Evolutionary conservation across 1,139 yeast genomes (phyloP), one percentile per base, ranked within the genome.

Genomic region (Sugiyamaella castrensis): DNA sequence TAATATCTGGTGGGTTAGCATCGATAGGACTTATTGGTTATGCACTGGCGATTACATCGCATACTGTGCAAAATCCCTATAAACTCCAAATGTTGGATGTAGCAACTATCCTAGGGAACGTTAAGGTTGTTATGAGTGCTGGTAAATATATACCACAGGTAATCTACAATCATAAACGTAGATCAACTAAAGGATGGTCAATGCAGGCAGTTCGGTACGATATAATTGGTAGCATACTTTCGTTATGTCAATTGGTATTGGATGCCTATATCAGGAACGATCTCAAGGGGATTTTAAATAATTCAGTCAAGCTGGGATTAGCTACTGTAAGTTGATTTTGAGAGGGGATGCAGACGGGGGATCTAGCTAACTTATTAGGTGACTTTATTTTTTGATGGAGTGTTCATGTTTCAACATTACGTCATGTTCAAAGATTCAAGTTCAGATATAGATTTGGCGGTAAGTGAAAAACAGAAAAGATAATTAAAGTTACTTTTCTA

Each of bases 71-170:
- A n/a, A 53, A 58, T 13, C 54, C 60, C 3, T 48, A 60, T 9
- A 62, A 58, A 41, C 59, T 59, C 48, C 62, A 65, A 51, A 53
- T 65, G 43, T 57, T 63, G 24, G 73, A 71, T 41, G 64, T 76
- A 10, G 76, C 79, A 0, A 57, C 72, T 19, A 57, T 69, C 32
- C 62, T 77, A 28, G 77, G 81, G 1, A 71, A 75, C 46, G 68
- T 79, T 51, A 82, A 82, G 65, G 76, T 82, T 13, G 53, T 68
- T 26, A 74, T 80, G 73, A 79, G 84, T 49, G 65, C 79, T 28
- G 69, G 78, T 51, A 82, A 82, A 61, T 80, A 81, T 59, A 61
- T 82, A 5, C 87, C 88, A 0, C 88, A 82, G 59, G 74, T 81
- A 4, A 56, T 67, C 29, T 77, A 79, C 59, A 82, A 82, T 57